Evolutionary conservation across 768 basidiomycete genomes (phyloP).

Genomic region (Megacollybia marginata): DNA sequence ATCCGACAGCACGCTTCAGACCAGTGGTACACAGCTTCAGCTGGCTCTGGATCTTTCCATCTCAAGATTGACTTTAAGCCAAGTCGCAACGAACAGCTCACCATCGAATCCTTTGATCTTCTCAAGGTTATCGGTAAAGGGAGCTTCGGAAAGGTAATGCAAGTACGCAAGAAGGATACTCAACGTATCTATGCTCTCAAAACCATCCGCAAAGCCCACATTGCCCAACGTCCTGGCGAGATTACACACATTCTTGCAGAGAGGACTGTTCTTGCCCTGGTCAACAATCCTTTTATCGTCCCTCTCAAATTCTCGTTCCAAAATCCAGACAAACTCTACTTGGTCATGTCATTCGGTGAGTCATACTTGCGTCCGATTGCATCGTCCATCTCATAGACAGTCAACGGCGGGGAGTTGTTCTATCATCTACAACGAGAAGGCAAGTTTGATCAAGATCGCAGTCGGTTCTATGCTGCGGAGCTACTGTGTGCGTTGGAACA

Average conservation of each 20-base stretch:
- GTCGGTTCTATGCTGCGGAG: constrained; percentile 98
- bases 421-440: constrained; percentile 97
- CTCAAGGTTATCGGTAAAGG: constrained; percentile 98
- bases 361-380: constrained; percentile 4
- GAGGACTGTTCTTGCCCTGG: constrained; percentile 91
- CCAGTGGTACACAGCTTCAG: constrained; percentile 82
- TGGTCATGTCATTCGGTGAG: constrained; percentile 93
- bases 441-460: constrained; percentile 89
- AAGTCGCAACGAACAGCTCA: constrained; percentile 71
- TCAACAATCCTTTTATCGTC: constrained; percentile 98
- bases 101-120: constrained; percentile 95
- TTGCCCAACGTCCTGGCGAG: constrained; percentile 91
- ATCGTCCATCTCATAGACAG: constrained; percentile 26
- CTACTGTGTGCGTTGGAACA: constrained; percentile 92
- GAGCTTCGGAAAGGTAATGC: constrained; percentile 98
- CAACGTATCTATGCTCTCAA: constrained; percentile 96
- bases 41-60: constrained; percentile 88
- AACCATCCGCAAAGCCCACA: constrained; percentile 97
- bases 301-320: constrained; percentile 99
- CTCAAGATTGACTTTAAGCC: constrained; percentile 95
- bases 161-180: constrained; percentile 98
- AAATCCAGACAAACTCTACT: constrained; percentile 92
- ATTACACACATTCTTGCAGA: constrained; percentile 98
- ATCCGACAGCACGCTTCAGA: constrained; percentile 66
- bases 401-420: constrained; percentile 97